Evolutionary conservation across 2,329 filamentous ascomycete genomes (phyloP).

Genomic region (Rhynchosporium secalis): DNA sequence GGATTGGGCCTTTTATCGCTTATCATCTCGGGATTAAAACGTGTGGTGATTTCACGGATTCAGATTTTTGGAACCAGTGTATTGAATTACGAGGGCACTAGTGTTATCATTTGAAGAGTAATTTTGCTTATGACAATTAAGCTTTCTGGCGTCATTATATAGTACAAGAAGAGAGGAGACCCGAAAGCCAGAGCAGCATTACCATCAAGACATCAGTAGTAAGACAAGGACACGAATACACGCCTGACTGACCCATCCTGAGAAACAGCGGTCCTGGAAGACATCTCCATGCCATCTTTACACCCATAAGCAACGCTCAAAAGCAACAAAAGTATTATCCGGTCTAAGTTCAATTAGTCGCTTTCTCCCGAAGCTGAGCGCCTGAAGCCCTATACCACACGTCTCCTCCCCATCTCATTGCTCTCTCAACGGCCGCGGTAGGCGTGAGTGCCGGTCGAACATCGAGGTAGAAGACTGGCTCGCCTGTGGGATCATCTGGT

Average conservation of each 20-base stretch:
- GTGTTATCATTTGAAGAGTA: not conserved
- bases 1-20: constrained; percentile 11
- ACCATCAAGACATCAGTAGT: constrained; percentile 17
- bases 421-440: constrained; percentile 74
- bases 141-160: constrained; percentile 15
- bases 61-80: too few relatives aligned
- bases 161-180: constrained; percentile 28
- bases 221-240: constrained; percentile 10
- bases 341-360: constrained; percentile 17
- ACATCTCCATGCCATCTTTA: constrained; percentile 10
- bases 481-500: constrained; percentile 69
- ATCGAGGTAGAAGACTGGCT: constrained; percentile 94
- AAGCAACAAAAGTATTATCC: constrained; percentile 12
- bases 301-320: constrained; percentile 15
- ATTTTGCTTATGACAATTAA: not conserved
- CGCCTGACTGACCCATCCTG: constrained; percentile 16
- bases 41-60: not conserved
- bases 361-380: constrained; percentile 34
- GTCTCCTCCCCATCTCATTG: constrained; percentile 88
- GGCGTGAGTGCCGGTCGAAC: constrained; percentile 88
- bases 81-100: not conserved
- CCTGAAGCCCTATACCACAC: constrained; percentile 68
- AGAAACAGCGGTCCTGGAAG: constrained; percentile 11
- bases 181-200: constrained; percentile 15
- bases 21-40: not conserved